phyloP scores from a whole-genome alignment of 106 monocot species.

The Posidonia australis region DNA sequence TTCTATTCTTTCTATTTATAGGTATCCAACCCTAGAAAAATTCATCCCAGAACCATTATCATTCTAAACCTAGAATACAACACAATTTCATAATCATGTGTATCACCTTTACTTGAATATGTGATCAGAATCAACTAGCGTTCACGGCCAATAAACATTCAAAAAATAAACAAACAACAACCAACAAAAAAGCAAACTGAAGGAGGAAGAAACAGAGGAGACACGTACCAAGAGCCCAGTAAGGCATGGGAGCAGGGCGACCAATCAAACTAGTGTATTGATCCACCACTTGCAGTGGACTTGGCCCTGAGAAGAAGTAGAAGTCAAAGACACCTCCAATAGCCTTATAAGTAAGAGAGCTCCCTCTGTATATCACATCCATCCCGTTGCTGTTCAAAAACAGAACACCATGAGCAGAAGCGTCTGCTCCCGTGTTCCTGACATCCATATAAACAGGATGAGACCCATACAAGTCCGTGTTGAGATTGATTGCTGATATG shows the following conservation, averaged over 20 bases:
- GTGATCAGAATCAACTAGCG: no score
- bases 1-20: no score
- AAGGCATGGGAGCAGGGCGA: conserved; percentile 98
- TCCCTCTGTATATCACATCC: conserved; percentile 82
- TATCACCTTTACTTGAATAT: no score
- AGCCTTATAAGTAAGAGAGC: conserved; percentile 71
- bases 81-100: no score
- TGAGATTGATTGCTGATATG: conserved; percentile 74
- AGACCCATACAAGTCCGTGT: conserved; percentile 86
- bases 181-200: background rate
- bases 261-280: conserved; percentile 83
- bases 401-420: conserved; percentile 58
- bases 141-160: no score
- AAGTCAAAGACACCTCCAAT: conserved; percentile 94
- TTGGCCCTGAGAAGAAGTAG: conserved; percentile 79
- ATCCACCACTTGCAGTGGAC: conserved; percentile 64
- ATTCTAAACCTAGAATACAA: no score
- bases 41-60: no score
- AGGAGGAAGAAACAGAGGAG: no score
- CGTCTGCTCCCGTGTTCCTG: conserved; percentile 40
- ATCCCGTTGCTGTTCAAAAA: conserved; percentile 97
- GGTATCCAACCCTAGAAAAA: no score
- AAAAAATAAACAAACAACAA: background rate
- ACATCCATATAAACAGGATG: conserved; percentile 96
- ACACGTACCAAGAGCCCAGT: conserved; percentile 87